These are phyloP conservation scores for Pyropia haitanensis DNA, from an alignment of 23 red algal genomes.

Conservation along the genomic window DNA sequence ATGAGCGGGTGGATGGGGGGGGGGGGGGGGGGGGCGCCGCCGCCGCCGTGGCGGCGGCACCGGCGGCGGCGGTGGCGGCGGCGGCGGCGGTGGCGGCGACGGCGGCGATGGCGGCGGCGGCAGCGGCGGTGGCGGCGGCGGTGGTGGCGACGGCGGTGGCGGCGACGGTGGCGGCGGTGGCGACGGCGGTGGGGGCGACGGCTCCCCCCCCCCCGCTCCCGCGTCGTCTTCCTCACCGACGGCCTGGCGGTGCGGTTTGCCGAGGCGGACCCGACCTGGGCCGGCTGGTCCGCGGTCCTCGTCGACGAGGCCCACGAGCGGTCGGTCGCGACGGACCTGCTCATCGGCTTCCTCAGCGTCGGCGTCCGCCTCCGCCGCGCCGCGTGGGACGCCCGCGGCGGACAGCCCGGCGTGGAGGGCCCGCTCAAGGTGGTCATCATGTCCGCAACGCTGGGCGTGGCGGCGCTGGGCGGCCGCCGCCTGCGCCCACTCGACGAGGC, in stretches of 20 bases:
- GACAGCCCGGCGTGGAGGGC: not conserved
- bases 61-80: slow-evolving; percentile 34
- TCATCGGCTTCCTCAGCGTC: slow-evolving; percentile 60
- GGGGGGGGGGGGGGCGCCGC: slow-evolving; percentile 26
- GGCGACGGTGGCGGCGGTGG: slow-evolving; percentile 24
- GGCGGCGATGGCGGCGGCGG: too few relatives aligned
- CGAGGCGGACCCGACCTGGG: slow-evolving; percentile 50
- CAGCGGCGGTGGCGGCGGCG: slow-evolving; percentile 10
- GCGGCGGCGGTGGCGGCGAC: too few relatives aligned
- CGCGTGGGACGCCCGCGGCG: not conserved
- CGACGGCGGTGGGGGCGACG: too few relatives aligned
- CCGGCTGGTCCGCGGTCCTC: slow-evolving; percentile 57
- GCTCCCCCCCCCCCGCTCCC: too few relatives aligned
- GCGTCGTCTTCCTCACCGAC: slow-evolving; percentile 75
- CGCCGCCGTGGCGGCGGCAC: slow-evolving; percentile 66
- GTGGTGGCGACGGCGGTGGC: slow-evolving; percentile 58
- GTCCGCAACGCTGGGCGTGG: slow-evolving; percentile 80
- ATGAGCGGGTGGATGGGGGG: slow-evolving; percentile 8
- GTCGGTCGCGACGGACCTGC: slow-evolving; percentile 68
- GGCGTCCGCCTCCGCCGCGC: slow-evolving; percentile 29
- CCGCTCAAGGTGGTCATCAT: slow-evolving; percentile 76
- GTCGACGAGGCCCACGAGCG: slow-evolving; percentile 95
- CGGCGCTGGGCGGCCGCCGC: not conserved
- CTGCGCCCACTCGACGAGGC: not conserved
- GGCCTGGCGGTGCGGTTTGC: slow-evolving; percentile 62